These are phyloP conservation scores for Helicosporidium sp. DNA, from an alignment of 139 green algal genomes.

Conservation along the genomic window DNA sequence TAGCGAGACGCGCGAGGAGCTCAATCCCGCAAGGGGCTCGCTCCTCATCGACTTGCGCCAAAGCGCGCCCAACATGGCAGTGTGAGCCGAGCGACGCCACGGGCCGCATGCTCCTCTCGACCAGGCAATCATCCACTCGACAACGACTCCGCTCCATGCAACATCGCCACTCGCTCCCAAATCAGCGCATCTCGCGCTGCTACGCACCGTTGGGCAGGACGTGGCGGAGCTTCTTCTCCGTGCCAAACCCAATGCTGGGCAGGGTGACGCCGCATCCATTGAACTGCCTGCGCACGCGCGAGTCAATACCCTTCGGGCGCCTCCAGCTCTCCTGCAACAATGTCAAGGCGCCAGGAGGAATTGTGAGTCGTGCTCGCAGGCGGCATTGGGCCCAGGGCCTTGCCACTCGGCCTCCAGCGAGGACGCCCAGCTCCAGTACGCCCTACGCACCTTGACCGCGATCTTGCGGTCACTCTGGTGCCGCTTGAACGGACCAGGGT, in stretches of 20 bases:
- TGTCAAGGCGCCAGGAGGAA: neutral
- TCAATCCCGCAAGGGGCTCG: too few species aligned
- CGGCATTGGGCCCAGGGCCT: neutral
- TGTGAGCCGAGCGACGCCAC: too few species aligned
- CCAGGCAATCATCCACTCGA: too few species aligned
- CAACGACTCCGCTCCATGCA: too few species aligned
- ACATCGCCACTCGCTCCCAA: too few species aligned
- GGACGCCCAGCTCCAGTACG: neutral
- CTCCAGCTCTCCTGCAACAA: constrained; percentile 65
- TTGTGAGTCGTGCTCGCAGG: neutral
- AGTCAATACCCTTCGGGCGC: constrained; percentile 94
- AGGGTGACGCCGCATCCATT: constrained; percentile 71
- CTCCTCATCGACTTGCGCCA: too few species aligned
- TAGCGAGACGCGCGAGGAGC: too few species aligned
- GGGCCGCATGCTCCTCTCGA: too few species aligned
- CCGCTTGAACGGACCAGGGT: constrained; percentile 57
- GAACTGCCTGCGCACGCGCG: constrained; percentile 81
- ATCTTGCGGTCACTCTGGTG: constrained; percentile 76
- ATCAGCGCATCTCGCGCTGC: too few species aligned
- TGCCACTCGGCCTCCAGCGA: too few species aligned
- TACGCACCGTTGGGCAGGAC: constrained; percentile 56
- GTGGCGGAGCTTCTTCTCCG: constrained; percentile 85
- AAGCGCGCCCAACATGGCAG: too few species aligned
- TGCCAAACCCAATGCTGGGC: constrained; percentile 91
- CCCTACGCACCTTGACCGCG: constrained; percentile 37